Percentiles rank a stretch among this genome's conserved stretches.
phyloP scores from a whole-genome alignment of 2,329 filamentous ascomycete genomes.

The Bipolaris bicolor region DNA sequence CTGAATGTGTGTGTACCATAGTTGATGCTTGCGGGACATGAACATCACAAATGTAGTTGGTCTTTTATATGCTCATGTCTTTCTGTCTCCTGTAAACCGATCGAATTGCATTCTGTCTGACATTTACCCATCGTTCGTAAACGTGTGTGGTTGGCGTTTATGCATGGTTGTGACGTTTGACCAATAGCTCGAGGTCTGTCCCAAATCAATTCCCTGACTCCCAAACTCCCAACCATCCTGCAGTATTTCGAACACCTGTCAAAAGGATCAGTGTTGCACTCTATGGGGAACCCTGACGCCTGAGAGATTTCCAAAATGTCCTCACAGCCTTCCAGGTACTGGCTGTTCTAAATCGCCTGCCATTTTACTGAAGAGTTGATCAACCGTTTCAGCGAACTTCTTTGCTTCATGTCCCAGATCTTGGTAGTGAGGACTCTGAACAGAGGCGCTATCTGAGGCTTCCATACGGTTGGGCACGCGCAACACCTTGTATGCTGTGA shows the following conservation, averaged over 20 bases:
- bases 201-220: too few species aligned
- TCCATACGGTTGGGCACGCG: constrained; percentile 11
- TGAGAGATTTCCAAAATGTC: too few species aligned
- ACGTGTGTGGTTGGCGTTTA: background rate
- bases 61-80: too few species aligned
- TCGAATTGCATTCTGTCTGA: too few species aligned
- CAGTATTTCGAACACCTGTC: too few species aligned
- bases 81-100: too few species aligned
- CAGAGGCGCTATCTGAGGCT: background rate
- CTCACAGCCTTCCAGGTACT: background rate
- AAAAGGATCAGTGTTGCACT: too few species aligned
- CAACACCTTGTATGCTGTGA: constrained; percentile 14
- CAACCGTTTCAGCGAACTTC: too few species aligned
- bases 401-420: background rate
- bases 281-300: too few species aligned
- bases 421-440: background rate
- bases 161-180: background rate
- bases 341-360: background rate
- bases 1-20: background rate
- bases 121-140: too few species aligned
- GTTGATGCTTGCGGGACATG: background rate
- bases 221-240: too few species aligned
- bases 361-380: too few species aligned
- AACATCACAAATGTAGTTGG: background rate
- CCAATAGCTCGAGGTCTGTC: background rate